These are phyloP conservation scores for Cyphellophora attinorum DNA, from an alignment of 2,329 filamentous ascomycete genomes.

Conservation along the genomic window DNA sequence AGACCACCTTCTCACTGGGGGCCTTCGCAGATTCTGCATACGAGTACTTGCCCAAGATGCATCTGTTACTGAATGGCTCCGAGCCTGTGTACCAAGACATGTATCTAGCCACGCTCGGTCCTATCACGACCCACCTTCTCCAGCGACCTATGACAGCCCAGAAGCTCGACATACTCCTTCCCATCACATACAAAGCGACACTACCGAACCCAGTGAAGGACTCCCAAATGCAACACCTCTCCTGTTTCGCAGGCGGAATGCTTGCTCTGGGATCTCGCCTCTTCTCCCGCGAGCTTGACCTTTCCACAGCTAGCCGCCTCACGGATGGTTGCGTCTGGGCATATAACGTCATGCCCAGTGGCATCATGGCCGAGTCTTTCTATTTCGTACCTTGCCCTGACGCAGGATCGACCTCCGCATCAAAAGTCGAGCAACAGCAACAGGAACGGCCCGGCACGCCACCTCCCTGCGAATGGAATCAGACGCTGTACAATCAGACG, in stretches of 20 bases:
- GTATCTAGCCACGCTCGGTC: slow-evolving; percentile 59
- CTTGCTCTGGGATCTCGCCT: slow-evolving; percentile 42
- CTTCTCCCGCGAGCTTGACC: slow-evolving; percentile 39
- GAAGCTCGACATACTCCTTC: slow-evolving; percentile 57
- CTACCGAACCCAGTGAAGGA: slow-evolving; percentile 18
- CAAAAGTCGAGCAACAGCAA: not conserved
- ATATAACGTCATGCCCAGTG: slow-evolving; percentile 38
- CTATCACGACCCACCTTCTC: slow-evolving; percentile 63
- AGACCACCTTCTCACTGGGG: slow-evolving; percentile 41
- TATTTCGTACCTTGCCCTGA: slow-evolving; percentile 32
- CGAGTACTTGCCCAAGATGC: slow-evolving; percentile 55
- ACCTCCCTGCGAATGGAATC: not conserved
- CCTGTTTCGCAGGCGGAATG: slow-evolving; percentile 48
- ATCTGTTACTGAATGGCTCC: slow-evolving; percentile 65
- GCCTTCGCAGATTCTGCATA: slow-evolving; percentile 49
- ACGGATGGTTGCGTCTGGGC: slow-evolving; percentile 49
- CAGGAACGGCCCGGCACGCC: not conserved
- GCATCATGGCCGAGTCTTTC: slow-evolving; percentile 47
- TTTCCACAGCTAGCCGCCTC: slow-evolving; percentile 40
- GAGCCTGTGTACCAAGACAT: slow-evolving; percentile 55
- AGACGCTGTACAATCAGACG: too few relatives aligned
- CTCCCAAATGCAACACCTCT: slow-evolving; percentile 40
- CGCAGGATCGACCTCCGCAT: not conserved
- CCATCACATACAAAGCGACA: slow-evolving; percentile 30
- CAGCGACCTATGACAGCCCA: slow-evolving; percentile 66